Evolutionary conservation across 169 alveolate species (phyloP).

Genomic region (Cryptosporidium meleagridis): DNA sequence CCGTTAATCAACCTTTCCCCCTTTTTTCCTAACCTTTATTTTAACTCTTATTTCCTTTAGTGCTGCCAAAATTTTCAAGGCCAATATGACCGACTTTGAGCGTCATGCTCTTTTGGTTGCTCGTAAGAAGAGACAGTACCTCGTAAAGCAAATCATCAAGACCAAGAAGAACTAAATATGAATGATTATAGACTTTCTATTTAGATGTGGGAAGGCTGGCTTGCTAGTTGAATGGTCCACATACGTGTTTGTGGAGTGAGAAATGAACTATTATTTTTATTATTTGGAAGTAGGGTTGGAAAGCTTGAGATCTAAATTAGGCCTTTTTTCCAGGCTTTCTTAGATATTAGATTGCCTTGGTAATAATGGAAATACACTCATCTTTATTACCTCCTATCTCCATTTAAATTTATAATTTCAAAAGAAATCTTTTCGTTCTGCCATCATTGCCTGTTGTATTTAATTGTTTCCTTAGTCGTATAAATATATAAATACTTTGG

Average conservation of each 20-base stretch:
- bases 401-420: constrained; percentile 8
- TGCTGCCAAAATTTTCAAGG: constrained; percentile 73
- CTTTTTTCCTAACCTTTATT: not conserved
- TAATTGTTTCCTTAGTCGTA: not conserved
- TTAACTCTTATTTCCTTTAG: constrained; percentile 17
- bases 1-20: not conserved
- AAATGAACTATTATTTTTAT: not conserved
- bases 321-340: not conserved
- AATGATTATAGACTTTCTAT: not conserved
- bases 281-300: constrained; percentile 5
- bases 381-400: not conserved
- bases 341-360: not conserved
- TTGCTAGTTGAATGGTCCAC: not conserved
- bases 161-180: constrained; percentile 25
- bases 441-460: too few relatives aligned
- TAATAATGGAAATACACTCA: not conserved
- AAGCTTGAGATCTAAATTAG: not conserved
- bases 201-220: not conserved
- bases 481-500: not conserved
- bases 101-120: constrained; percentile 87
- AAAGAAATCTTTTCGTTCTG: not conserved
- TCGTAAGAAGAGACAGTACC: constrained; percentile 70
- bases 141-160: constrained; percentile 46
- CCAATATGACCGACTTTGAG: constrained; percentile 87
- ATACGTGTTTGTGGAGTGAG: not conserved